Conservation (phyloP, 257 asterid genomes). For the Echium plantagineum region DNA sequence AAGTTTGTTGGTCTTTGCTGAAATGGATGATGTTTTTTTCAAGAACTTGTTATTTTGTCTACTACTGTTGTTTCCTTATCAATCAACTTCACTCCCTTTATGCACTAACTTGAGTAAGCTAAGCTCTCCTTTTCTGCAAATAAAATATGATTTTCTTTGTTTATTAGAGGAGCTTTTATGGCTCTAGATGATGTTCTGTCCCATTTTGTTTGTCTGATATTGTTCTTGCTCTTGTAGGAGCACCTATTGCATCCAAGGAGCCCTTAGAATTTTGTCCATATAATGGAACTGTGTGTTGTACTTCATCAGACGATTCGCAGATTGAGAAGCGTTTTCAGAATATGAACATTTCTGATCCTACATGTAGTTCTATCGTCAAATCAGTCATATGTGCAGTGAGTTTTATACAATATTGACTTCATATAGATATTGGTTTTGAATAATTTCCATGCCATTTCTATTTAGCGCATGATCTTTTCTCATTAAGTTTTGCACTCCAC, state of each 20-base stretch:
- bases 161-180: slow-evolving; percentile 7
- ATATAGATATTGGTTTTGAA: too few relatives aligned
- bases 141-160: background rate
- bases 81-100: slow-evolving; percentile 50
- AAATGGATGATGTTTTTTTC: slow-evolving; percentile 25
- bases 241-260: slow-evolving; percentile 40
- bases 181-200: too few relatives aligned
- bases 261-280: slow-evolving; percentile 58
- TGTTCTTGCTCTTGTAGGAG: slow-evolving; percentile 35
- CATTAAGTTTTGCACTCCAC: too few relatives aligned
- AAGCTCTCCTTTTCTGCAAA: slow-evolving; percentile 15
- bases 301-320: slow-evolving; percentile 43
- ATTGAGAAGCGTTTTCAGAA: slow-evolving; percentile 40
- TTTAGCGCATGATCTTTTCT: too few relatives aligned
- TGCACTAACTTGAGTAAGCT: slow-evolving; percentile 71
- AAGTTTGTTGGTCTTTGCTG: slow-evolving; percentile 9
- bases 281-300: slow-evolving; percentile 67
- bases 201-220: background rate
- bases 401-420: background rate
- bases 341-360: slow-evolving; percentile 62
- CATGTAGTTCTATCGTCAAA: slow-evolving; percentile 67
- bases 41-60: slow-evolving; percentile 22
- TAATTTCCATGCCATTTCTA: too few relatives aligned
- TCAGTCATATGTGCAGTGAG: slow-evolving; percentile 84
- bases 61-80: slow-evolving; percentile 36